Evolutionary conservation across 2,329 filamentous ascomycete genomes (phyloP), one percentile per base, ranked within the genome.

Genomic region (Venturia carpophila): DNA sequence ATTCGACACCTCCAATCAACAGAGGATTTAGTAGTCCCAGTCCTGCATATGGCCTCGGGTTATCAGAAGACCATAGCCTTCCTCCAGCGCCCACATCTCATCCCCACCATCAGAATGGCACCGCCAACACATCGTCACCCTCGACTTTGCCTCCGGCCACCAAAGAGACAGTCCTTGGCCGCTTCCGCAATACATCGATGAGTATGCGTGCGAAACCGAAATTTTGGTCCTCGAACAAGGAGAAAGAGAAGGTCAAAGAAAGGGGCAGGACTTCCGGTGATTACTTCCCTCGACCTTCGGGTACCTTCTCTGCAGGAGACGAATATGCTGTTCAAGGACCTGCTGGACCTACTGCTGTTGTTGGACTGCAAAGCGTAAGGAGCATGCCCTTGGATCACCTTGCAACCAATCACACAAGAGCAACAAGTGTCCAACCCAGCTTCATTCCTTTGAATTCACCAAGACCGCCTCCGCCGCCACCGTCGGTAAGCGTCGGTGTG

Each of bases 181-280:
- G 90, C 56, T 86, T 89, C 68, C 84, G 87, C 69, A 82, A 87
- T 64, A 85, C 85, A 11, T 91, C 87, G 74, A 93, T 90, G 78
- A 92, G 90, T 68, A 83, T 96, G 79, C 84, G 89, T 61, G 85
- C 87, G 68, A 91, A 88, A 75, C 89, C 89, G 69, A 87, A 90
- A 71, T 84, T 83, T 41, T 89, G 90, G 71, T 77, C 87, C 45
- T 79, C 64, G 15, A 41, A 65, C 64, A 71, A 71, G 47, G 73
- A 76, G 21, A 73, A 73, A 67, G 71, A 72, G 39, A 72, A 72
- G 49, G 69, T 71, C 19, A 58, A 58, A 58, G 52, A 58, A 3
- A 73, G 71, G n/a, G 49, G 69, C 34, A 67, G 68, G 4, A 47
- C n/a, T 43, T 42, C 39, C 2, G 60, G 45, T 68, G 42, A 66